These are phyloP conservation scores for Trichoderma sp. DNA, from an alignment of 2,329 filamentous ascomycete genomes.

Conservation along the genomic window DNA sequence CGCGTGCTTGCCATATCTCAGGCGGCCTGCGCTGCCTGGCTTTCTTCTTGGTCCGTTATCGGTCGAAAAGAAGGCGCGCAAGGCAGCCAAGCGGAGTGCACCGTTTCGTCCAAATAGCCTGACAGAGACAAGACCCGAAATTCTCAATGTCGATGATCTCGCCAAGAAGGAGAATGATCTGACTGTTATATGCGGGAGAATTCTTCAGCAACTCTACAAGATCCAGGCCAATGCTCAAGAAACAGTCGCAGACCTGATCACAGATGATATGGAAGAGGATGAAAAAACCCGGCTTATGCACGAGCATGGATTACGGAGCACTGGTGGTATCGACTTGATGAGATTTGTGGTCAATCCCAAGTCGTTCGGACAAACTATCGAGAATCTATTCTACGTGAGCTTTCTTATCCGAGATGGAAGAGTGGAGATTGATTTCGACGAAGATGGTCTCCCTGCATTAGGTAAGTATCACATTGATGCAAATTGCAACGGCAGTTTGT, in stretches of 20 bases:
- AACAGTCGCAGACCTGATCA: conserved; percentile 46
- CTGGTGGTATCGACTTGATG: conserved; percentile 75
- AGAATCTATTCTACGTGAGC: conserved; percentile 95
- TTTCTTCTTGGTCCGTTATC: conserved; percentile 89
- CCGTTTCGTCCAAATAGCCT: conserved; percentile 69
- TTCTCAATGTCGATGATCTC: conserved; percentile 73
- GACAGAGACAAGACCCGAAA: conserved; percentile 73
- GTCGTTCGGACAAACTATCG: conserved; percentile 91
- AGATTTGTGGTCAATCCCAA: conserved; percentile 86
- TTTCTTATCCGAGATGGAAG: conserved; percentile 89
- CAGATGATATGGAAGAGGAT: conserved; percentile 50
- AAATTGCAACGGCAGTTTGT: neutral
- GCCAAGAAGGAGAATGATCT: conserved; percentile 77
- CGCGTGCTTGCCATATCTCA: conserved; percentile 72
- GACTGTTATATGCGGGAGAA: conserved; percentile 75
- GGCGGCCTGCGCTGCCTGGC: conserved; percentile 74
- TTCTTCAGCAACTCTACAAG: conserved; percentile 62
- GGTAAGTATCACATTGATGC: conserved; percentile 57
- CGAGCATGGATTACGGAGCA: conserved; percentile 63
- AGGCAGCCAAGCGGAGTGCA: conserved; percentile 68
- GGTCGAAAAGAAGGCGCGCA: conserved; percentile 79
- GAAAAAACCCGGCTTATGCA: conserved; percentile 60
- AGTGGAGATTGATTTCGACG: conserved; percentile 72
- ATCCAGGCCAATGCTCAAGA: conserved; percentile 51
- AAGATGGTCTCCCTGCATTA: conserved; percentile 73